phyloP scores from a whole-genome alignment of 169 alveolate species.

The Eimeria necatrix region DNA sequence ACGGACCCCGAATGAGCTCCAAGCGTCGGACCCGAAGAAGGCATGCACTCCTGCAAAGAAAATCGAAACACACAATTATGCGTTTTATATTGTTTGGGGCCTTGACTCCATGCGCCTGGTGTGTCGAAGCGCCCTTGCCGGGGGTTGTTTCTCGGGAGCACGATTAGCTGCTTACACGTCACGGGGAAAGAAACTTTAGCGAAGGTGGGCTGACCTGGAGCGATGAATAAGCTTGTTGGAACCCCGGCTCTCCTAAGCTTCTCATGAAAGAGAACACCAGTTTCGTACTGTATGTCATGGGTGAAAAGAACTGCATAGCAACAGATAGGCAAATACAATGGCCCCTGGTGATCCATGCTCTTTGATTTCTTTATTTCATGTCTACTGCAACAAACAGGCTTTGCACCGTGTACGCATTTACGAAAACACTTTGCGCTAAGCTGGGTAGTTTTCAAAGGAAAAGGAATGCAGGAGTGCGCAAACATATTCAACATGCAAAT shows the following conservation, averaged over 20 bases:
- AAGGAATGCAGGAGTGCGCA: not conserved
- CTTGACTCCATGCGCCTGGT: not conserved
- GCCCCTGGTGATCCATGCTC: not conserved
- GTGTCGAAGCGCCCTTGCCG: not conserved
- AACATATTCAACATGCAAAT: not conserved
- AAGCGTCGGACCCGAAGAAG: slow-evolving; percentile 73
- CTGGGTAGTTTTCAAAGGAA: not conserved
- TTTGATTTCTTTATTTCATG: no score
- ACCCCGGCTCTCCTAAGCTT: slow-evolving; percentile 73
- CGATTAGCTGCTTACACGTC: not conserved
- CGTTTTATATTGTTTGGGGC: not conserved
- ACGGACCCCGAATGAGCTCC: slow-evolving; percentile 71
- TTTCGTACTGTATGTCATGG: slow-evolving; percentile 80
- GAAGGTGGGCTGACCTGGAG: slow-evolving; percentile 73
- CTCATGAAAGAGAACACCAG: slow-evolving; percentile 79
- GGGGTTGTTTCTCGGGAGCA: not conserved
- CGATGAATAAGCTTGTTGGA: slow-evolving; percentile 69
- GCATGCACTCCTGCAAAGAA: slow-evolving; percentile 72
- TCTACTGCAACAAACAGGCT: no score
- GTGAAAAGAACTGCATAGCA: slow-evolving; percentile 76
- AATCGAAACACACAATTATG: not conserved
- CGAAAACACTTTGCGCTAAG: not conserved
- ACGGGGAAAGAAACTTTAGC: slow-evolving; percentile 25
- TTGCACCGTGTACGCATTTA: no score
- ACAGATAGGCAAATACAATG: not conserved